phyloP scores from a whole-genome alignment of 2,329 filamentous ascomycete species.

The Ilyonectria destructans region DNA sequence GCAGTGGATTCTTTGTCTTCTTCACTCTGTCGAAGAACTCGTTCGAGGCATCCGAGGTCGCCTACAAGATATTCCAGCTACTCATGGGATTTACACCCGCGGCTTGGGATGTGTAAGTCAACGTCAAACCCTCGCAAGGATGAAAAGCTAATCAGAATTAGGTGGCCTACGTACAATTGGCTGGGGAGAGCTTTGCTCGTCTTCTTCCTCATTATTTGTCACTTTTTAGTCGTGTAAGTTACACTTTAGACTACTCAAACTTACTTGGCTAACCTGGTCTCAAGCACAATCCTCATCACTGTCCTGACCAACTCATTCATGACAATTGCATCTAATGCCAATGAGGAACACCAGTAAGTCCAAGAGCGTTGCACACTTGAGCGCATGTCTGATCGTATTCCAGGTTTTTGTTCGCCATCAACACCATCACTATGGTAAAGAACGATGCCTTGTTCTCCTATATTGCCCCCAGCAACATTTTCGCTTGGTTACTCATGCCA shows the following conservation, averaged over 20 bases:
- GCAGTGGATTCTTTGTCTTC: constrained; percentile 96
- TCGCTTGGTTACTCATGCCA: constrained; percentile 91
- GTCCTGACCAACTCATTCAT: constrained; percentile 98
- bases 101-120: constrained; percentile 86
- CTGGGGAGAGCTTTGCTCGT: constrained; percentile 84
- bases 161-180: constrained; percentile 82
- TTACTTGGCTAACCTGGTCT: constrained; percentile 13
- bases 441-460: constrained; percentile 98
- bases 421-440: constrained; percentile 98
- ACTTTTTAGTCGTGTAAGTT: constrained; percentile 87
- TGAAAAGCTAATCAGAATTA: constrained; percentile 47
- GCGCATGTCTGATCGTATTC: constrained; percentile 26
- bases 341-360: constrained; percentile 85
- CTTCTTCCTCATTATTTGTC: constrained; percentile 92
- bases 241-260: not conserved
- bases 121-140: not conserved
- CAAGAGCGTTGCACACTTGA: accelerated
- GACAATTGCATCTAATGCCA: constrained; percentile 93
- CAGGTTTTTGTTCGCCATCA: constrained; percentile 92
- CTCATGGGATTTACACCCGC: constrained; percentile 97
- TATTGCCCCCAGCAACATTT: constrained; percentile 90
- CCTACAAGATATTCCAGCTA: constrained; percentile 93
- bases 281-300: constrained; percentile 88
- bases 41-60: constrained; percentile 81
- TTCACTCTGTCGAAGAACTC: constrained; percentile 86